Base-by-base conservation (phyloP, 805 yeast genomes). In the Kurtzmaniella cleridarum region DNA sequence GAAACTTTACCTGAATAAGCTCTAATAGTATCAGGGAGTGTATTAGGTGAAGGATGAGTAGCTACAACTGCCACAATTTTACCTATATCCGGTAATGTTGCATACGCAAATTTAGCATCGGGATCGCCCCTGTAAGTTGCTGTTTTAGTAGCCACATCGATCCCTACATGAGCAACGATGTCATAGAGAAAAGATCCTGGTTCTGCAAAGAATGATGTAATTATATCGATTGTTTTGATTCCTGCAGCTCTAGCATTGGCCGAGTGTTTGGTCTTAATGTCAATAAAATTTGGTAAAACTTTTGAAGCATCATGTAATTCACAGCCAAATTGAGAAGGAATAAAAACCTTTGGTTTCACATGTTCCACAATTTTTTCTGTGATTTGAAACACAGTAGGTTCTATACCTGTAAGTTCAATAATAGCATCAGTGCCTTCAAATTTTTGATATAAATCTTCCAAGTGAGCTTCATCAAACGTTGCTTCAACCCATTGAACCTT, bases 311-410 rank as follows among this genome's bases (percentile, higher is more conserved):
- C 59, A 2, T 45, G 51, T 13, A 68, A 36, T 39, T 76, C 78
- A 16, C 64, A 48, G 30, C 86, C 88, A 48, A 74, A 80, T 48
- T 78, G 84, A 2, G 81, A 72, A 26, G 84, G 82, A 45, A 78
- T 70, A 59, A 67, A 79, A 27, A 76, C 51, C 50, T 72, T 71
- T 36, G 78, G 76, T 45, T 71, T 69, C 36, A 62, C 65, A 24
- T 50, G 56, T 8, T 54, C 51, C 2, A 70, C 69, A 6, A 72
- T 37, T 17, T 49, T 67, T 35, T 71, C 75, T 27, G 70, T 41
- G n/a, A 59, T 44, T 1, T 47, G 58, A 26, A 58, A 67, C 14
- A 50, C 35, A 13, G 49, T 51, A 6, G 71, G 65, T 23, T 46
- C 47, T 10, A 55, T 41, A n/a, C 64, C 55, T 31, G 64, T 47